A percentile compares a stretch with the other conserved stretches of the same genome.
Conservation (phyloP, 139 green algal species). For the Chlorella sp. region DNA sequence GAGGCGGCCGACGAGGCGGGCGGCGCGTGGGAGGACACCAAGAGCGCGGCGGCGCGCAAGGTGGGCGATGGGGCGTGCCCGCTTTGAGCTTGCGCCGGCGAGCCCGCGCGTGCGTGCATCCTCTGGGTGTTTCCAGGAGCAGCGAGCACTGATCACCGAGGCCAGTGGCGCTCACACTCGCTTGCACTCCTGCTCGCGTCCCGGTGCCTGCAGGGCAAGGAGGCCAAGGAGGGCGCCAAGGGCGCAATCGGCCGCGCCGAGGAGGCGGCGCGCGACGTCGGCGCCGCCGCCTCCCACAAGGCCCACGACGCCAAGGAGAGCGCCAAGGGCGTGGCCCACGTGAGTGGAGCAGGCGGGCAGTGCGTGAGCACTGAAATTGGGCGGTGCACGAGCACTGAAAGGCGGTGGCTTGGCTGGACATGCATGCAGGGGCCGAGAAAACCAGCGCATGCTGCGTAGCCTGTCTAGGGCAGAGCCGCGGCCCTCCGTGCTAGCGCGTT, state of each 20-base stretch:
- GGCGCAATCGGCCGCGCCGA: not conserved
- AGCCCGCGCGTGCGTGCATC: not conserved
- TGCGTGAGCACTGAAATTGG: not conserved
- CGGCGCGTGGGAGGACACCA: not conserved
- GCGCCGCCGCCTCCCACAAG: too few relatives aligned
- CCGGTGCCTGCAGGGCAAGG: not conserved
- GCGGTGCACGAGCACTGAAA: too few relatives aligned
- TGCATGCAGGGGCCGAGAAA: not conserved
- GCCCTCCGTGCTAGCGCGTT: not conserved
- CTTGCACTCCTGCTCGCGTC: too few relatives aligned
- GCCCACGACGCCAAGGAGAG: conserved; percentile 12
- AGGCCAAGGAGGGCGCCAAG: conserved; percentile 4
- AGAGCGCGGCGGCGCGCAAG: conserved; percentile 1
- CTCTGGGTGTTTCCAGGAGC: too few relatives aligned
- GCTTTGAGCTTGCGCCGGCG: not conserved
- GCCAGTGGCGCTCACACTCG: too few relatives aligned
- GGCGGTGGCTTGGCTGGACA: too few relatives aligned
- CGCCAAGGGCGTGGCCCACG: conserved; percentile 16
- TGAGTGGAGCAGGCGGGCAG: not conserved
- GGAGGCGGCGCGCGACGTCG: not conserved
- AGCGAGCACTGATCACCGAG: too few relatives aligned
- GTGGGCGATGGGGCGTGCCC: not conserved
- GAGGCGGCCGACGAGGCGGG: not conserved
- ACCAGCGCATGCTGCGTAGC: not conserved
- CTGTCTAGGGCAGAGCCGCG: not conserved